Conservation (phyloP, 2,329 filamentous ascomycete species). For the Teratosphaeria pseudoeucalypti region DNA sequence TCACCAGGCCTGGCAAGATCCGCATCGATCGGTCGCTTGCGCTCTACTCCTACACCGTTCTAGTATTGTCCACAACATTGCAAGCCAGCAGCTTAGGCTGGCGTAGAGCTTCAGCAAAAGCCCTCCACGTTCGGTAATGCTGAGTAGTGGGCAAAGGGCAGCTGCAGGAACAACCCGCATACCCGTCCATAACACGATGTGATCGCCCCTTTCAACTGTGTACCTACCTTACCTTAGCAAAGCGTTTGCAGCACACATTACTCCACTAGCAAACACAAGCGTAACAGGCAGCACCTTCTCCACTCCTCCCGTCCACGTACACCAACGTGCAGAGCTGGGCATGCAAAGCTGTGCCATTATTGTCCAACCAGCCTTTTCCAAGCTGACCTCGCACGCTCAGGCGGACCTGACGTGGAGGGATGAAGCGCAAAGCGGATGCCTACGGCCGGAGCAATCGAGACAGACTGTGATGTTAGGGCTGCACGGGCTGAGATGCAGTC, state of each 20-base stretch:
- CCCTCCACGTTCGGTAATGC: neutral
- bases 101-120: neutral
- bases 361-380: neutral
- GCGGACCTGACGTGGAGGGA: neutral
- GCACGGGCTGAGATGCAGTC: neutral
- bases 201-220: neutral
- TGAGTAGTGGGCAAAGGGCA: neutral
- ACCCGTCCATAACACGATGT: neutral
- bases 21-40: too few species aligned
- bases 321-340: neutral
- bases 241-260: neutral
- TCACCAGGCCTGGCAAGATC: too few species aligned
- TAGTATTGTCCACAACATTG: neutral
- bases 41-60: too few species aligned
- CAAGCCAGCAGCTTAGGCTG: neutral
- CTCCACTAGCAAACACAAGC: neutral
- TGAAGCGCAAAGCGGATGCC: neutral
- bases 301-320: neutral
- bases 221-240: neutral
- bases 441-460: neutral
- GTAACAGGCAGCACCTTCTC: neutral
- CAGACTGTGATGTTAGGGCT: neutral
- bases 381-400: neutral
- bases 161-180: neutral
- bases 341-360: neutral